A percentile compares a stretch with the other conserved stretches of the same genome.
Conservation (phyloP, 305 asterid species). For the Fraxinus nigra region DNA sequence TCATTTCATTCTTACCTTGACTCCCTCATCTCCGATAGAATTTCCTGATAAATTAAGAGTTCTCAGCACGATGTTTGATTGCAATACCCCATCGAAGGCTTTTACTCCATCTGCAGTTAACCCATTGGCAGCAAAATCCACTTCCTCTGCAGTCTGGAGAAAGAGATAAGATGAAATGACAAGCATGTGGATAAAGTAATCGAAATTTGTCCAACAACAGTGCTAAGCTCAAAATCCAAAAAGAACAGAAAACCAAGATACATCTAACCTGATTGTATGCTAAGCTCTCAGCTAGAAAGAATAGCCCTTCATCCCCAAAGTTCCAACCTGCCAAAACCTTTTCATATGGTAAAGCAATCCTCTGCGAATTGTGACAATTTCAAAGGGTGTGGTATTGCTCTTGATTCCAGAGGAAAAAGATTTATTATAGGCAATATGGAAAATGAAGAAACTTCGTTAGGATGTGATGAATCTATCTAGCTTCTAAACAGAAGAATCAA, state of each 20-base stretch:
- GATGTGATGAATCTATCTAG: not conserved
- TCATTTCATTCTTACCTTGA: slow-evolving; percentile 53
- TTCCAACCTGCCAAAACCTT: slow-evolving; percentile 63
- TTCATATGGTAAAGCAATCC: slow-evolving; percentile 31
- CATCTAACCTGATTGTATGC: slow-evolving; percentile 80
- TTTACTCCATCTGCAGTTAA: slow-evolving; percentile 85
- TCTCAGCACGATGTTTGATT: slow-evolving; percentile 68
- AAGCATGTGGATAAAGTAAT: slow-evolving; percentile 16
- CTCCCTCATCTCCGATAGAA: slow-evolving; percentile 92
- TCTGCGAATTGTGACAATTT: slow-evolving; percentile 14
- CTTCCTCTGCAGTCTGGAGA: slow-evolving; percentile 89
- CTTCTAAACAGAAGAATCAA: not conserved
- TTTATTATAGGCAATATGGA: not conserved
- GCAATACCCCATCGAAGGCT: slow-evolving; percentile 91
- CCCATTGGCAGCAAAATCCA: slow-evolving; percentile 84
- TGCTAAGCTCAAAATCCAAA: not conserved
- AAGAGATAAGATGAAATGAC: slow-evolving; percentile 13
- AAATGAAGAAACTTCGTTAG: not conserved
- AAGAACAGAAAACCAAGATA: not conserved
- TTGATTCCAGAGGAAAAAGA: not conserved
- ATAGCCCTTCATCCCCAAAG: slow-evolving; percentile 90
- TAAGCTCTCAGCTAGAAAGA: slow-evolving; percentile 87
- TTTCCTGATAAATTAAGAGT: slow-evolving; percentile 88
- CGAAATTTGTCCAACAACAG: not conserved
- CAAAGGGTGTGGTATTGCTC: not conserved